Evolutionary conservation across 305 asterid species (phyloP).

Genomic region (Fraxinus floribunda): DNA sequence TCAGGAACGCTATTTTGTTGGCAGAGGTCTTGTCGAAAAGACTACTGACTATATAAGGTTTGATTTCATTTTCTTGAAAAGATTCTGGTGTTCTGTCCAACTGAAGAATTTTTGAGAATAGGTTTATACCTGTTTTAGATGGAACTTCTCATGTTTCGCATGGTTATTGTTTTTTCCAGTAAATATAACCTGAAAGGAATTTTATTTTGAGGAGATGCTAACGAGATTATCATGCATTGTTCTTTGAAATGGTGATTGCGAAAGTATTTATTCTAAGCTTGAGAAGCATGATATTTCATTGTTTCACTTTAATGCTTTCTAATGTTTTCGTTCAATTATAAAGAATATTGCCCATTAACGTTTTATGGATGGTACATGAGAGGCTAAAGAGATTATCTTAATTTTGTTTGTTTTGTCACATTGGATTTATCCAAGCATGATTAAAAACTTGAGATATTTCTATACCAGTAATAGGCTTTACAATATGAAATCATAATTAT

Average conservation of each 20-base stretch:
- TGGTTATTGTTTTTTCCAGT: neutral
- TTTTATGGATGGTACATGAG: neutral
- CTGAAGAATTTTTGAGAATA: constrained; percentile 1
- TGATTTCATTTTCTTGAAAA: constrained; percentile 25
- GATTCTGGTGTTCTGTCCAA: constrained; percentile 5
- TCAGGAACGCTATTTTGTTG: constrained; percentile 98
- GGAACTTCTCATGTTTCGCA: neutral
- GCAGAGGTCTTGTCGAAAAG: constrained; percentile 96
- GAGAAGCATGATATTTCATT: neutral
- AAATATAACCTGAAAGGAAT: neutral
- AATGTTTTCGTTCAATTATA: neutral
- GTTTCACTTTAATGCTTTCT: neutral
- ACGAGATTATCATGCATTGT: neutral
- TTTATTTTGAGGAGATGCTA: neutral
- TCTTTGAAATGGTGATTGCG: neutral
- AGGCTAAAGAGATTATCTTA: neutral
- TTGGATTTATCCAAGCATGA: neutral
- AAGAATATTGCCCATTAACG: neutral
- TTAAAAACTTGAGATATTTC: neutral
- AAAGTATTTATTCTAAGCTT: neutral
- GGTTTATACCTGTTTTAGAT: constrained; percentile 9
- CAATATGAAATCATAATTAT: neutral
- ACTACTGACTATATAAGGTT: constrained; percentile 84
- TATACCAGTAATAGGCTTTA: neutral
- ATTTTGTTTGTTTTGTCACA: neutral